These are phyloP conservation scores for Metarhizium robertsii DNA, from an alignment of 2,329 filamentous ascomycete species.

Conservation along the genomic window DNA sequence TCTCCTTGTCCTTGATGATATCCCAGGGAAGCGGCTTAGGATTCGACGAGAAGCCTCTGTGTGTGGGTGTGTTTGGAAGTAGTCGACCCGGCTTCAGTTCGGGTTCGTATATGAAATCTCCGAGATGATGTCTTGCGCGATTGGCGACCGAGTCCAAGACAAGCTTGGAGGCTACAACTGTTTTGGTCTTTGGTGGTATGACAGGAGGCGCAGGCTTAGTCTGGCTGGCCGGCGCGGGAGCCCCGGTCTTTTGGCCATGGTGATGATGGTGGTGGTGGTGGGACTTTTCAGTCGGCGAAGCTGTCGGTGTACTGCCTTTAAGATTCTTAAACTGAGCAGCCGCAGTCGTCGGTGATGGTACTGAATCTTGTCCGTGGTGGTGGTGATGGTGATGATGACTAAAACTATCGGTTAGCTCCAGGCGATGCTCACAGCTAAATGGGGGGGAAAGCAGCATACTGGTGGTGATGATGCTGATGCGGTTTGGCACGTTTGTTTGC, in stretches of 20 bases:
- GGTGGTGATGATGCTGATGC: conserved; percentile 55
- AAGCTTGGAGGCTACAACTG: conserved; percentile 56
- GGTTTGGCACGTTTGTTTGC: conserved; percentile 62
- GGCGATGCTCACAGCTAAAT: neutral
- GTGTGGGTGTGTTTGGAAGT: conserved; percentile 28
- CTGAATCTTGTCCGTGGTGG: conserved; percentile 40
- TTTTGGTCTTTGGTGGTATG: conserved; percentile 51
- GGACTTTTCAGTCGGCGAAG: conserved; percentile 36
- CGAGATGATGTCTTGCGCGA: conserved; percentile 69
- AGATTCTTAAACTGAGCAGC: conserved; percentile 36
- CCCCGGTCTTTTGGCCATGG: conserved; percentile 25
- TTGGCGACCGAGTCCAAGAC: conserved; percentile 64
- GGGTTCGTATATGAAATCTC: conserved; percentile 73
- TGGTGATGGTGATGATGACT: conserved; percentile 22
- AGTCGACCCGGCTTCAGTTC: conserved; percentile 46
- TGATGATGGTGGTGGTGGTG: conserved; percentile 40
- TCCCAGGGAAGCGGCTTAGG: conserved; percentile 71
- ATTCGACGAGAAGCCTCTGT: conserved; percentile 39
- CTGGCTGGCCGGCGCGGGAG: conserved; percentile 13
- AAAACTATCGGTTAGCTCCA: neutral
- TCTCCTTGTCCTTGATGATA: conserved; percentile 62
- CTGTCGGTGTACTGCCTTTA: conserved; percentile 36
- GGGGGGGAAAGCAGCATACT: conserved; percentile 36
- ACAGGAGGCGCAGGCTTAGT: conserved; percentile 17
- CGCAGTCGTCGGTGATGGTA: conserved; percentile 31